Base-by-base conservation (phyloP, 345 rosid species). In the Linum usitatissimum region DNA sequence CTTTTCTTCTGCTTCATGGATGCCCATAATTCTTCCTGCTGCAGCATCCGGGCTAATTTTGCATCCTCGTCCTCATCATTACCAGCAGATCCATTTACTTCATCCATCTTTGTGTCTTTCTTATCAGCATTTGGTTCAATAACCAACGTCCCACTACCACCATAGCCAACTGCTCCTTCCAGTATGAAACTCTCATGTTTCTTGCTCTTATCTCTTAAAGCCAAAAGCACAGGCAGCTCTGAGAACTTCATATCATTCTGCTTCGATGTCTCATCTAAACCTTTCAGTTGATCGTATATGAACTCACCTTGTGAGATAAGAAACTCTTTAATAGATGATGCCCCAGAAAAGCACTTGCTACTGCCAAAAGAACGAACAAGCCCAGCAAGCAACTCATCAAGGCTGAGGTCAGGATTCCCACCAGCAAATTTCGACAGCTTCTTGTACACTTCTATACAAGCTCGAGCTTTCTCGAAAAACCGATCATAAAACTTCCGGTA, bases 1-100 rank as follows among this genome's bases (percentile, higher is more conserved):
- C 66, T 74, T 74, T 65, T 85, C 56, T 75, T 82, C 30, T 84
- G 81, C 70, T 67, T 81, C 79, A 74, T 71, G 9, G 87, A 73
- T 10, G 75, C 65, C 85, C 95, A 85, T 28, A 77, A 72, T 73
- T 85, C 96, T 63, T 85, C 90, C 73, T 88, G 89, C 61, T 86
- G 96, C 69, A 86, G 40, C 49, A 88, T 36, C 59, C 72, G 84
- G 34, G 91, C 98, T 59, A 76, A 65, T 61, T 78, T 88, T 30
- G 66, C 70, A 70, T 86, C 86, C 65, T 75, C 82, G 64, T 89
- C 96, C 54, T 85, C 91, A 48, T 79, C 88, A 10, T 51, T 70
- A 64, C 28, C 49, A 64, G 56, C 60, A 61, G 69, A 63, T 60
- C 67, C 55, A 63, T 36, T 42, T 53, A 72, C 30, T 51, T 67